Base-by-base conservation (phyloP, 768 basidiomycete genomes). In the Pleurotus citrinopileatus region DNA sequence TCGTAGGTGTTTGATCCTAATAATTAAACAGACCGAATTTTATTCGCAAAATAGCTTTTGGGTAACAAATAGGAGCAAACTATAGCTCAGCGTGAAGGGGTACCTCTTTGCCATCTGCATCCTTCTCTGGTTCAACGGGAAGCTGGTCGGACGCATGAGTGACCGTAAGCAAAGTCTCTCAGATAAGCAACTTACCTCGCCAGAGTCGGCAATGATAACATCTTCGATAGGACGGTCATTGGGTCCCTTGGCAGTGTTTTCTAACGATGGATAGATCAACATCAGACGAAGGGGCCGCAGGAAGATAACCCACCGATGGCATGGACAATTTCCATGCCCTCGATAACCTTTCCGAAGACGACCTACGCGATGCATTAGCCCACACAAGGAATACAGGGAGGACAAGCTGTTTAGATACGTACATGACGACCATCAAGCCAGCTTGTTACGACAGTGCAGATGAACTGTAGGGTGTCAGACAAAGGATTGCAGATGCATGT, bases 391-490 rank as follows among this genome's bases (percentile, higher is more conserved):
- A 12, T 15, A 37, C 20, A 22, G 3, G 27, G 17, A 20, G 26
- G 13, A 34, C 1, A 27, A 12, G 42, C 36, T 19, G 32, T 29
- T 29, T 43, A 26, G 26, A 37, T 4, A 68, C 80, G 48, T 66
- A 89, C 93, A 62, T 96, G 94, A 69, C 86, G 87, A 61, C 87
- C 87, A 70, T 98, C 94, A 65, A 98, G 73, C 94, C 94, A 96
- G 66, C 79, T 77, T 26, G 94, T 98, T 54, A 82, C 70, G 59
- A 85, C 80, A 42, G 94, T 96, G 71, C 88, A 91, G 66, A 98
- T 96, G 73, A 98, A 98, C 92, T 96, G 69, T 42, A 65, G 59
- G 20, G 29, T 17, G 23, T 26, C 58, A 15, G 57, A 54, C 27
- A 44, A 44, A 10, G 55, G 10, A 17, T 36, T 46, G 19, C 54